Evolutionary conservation across 371 early-diverging fungal species (phyloP).

Genomic region (Choanephora cucurbitarum): DNA sequence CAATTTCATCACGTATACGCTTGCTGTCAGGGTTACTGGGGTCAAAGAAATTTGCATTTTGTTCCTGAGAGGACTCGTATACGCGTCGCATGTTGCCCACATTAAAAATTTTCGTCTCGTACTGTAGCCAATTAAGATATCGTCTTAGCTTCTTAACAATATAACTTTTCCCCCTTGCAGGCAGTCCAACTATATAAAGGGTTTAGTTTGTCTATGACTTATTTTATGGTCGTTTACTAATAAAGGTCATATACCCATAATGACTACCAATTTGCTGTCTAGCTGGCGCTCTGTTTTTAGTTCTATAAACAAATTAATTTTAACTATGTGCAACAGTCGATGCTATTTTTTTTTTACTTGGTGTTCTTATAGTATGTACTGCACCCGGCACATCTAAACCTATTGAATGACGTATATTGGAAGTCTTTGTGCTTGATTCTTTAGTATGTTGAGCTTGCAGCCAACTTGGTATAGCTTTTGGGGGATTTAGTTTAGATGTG

Average conservation of each 20-base stretch:
- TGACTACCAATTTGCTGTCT: constrained; percentile 60
- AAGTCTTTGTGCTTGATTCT: constrained; percentile 2
- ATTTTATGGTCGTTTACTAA: too few species aligned
- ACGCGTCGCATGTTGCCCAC: constrained; percentile 85
- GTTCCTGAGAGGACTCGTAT: constrained; percentile 44
- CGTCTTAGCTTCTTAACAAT: constrained; percentile 84
- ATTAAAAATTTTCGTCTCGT: constrained; percentile 77
- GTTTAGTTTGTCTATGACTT: background rate
- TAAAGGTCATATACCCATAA: constrained; percentile 55
- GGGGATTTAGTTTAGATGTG: background rate
- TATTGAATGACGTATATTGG: constrained; percentile 22
- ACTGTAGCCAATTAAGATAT: constrained; percentile 73
- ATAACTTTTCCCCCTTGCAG: constrained; percentile 89
- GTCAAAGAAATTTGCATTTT: constrained; percentile 75
- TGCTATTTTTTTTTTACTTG: constrained; percentile 19
- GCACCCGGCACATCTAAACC: constrained; percentile 41
- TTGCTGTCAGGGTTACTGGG: constrained; percentile 70
- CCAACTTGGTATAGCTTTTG: constrained; percentile 21
- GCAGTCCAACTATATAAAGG: constrained; percentile 68
- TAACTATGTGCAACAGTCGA: background rate
- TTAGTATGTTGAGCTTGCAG: constrained; percentile 7
- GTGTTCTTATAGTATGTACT: constrained; percentile 33
- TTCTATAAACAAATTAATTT: constrained; percentile 15
- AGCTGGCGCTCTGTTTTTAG: constrained; percentile 34
- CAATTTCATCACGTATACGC: constrained; percentile 71